Base-by-base conservation (phyloP, 306 rosid species). In the Vigna reflexopilosa region DNA sequence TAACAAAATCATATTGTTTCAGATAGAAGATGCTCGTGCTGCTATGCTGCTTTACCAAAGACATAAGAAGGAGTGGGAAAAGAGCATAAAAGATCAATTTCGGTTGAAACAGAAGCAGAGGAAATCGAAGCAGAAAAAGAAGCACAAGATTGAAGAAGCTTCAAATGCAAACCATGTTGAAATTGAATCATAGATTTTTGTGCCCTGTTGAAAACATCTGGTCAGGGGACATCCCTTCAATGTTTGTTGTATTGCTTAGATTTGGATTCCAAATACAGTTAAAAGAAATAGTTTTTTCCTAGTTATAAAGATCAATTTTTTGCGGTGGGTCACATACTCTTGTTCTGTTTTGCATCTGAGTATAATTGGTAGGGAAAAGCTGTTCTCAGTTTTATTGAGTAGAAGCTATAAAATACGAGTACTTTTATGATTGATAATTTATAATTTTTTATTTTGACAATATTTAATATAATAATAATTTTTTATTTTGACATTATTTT, bases 31-130 rank as follows among this genome's bases (percentile, higher is more conserved):
- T 84, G 97, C 98, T 62, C 92, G 97, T 4, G 91, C 98, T 9
- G 98, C 97, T 2, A 95, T 95, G 99, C 51, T 93, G 77, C 99
- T 95, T 70, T 95, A 93, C 83, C 96, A 89, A 87, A 89, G 82
- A 78, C 88, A 87, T 70, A 86, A 85, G 76, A 89, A 70, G 80
- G 88, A 77, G 68, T 95, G 99, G 99, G 99, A 93, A 78, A 95
- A 77, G 85, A 82, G 77, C 48, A 72, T 71, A 3, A 91, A 92
- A 87, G 90, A 88, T 78, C 90, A 89, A 54, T 61, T 13, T 26
- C 88, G 83, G 78, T 78, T 81, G 40, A 87, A 90, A 78, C 80
- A 81, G 80, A 95, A 95, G 82, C 93, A 85, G 82, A 85, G 77
- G 77, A 95, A 91, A 84, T 86, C 88, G 71, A 95, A 83, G 87